Evolutionary conservation across 2,329 filamentous ascomycete species (phyloP).

Genomic region (Trichoderma afroharzianum): DNA sequence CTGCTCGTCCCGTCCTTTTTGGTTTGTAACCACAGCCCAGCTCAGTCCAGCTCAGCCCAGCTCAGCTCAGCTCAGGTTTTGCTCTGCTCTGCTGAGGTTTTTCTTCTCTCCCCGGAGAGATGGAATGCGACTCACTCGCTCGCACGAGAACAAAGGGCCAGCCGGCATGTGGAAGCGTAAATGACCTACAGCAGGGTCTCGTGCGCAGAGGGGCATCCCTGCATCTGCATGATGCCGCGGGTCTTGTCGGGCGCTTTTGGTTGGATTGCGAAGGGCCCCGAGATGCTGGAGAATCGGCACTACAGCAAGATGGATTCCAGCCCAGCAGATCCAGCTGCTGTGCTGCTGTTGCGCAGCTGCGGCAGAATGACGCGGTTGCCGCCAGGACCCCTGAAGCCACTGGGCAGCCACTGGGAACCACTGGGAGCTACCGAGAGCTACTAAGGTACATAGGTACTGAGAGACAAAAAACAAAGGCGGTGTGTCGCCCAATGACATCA

Average conservation of each 20-base stretch:
- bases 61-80: not conserved
- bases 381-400: conserved; percentile 15
- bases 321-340: not conserved
- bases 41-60: not conserved
- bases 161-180: not conserved
- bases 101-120: not conserved
- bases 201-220: conserved; percentile 17
- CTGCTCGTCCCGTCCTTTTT: not conserved
- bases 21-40: not conserved
- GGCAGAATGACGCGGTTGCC: conserved; percentile 16
- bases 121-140: not conserved
- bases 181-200: conserved; percentile 15
- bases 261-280: not conserved
- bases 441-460: no score
- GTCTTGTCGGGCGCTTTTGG: not conserved
- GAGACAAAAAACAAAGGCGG: not conserved
- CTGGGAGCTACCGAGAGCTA: not conserved
- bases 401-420: not conserved
- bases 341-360: not conserved
- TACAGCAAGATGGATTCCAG: not conserved
- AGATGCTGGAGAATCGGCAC: not conserved
- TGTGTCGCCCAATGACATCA: conserved; percentile 12
- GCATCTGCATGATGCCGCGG: conserved; percentile 11
- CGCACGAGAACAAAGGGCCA: conserved; percentile 1
- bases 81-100: not conserved